Evolutionary conservation across 148 eudicot genomes (phyloP).

Genomic region (Nepenthes mirabilis): DNA sequence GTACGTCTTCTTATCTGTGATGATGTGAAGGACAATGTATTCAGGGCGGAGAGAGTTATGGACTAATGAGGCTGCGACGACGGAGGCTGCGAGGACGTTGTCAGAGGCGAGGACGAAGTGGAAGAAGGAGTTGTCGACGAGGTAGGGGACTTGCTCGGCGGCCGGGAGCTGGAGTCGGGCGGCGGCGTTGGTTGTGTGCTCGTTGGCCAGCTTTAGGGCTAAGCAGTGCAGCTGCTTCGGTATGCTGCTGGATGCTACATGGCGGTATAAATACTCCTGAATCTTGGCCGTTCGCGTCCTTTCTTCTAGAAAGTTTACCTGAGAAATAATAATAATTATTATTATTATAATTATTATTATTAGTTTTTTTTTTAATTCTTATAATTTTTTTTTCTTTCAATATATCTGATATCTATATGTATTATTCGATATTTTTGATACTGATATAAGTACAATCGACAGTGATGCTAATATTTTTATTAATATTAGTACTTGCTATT

Average conservation of each 20-base stretch:
- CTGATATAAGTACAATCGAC: no score
- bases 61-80: slow-evolving; percentile 70
- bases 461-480: no score
- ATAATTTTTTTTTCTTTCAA: no score
- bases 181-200: slow-evolving; percentile 65
- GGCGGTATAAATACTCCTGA: slow-evolving; percentile 83
- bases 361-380: no score
- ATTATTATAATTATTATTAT: no score
- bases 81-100: slow-evolving; percentile 76
- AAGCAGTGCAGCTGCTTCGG: slow-evolving; percentile 86
- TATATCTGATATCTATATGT: no score
- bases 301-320: slow-evolving; percentile 65
- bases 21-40: slow-evolving; percentile 65
- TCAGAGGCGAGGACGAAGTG: slow-evolving; percentile 83
- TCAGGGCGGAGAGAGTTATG: slow-evolving; percentile 55
- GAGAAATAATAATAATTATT: background rate
- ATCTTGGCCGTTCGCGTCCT: slow-evolving; percentile 87
- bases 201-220: slow-evolving; percentile 63
- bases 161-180: slow-evolving; percentile 85
- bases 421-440: no score
- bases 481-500: no score
- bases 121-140: slow-evolving; percentile 68
- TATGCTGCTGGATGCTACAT: slow-evolving; percentile 92
- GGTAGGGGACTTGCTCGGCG: slow-evolving; percentile 62
- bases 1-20: slow-evolving; percentile 81